These are phyloP conservation scores for Astraeus odoratus DNA, from an alignment of 768 basidiomycete species.

Conservation along the genomic window DNA sequence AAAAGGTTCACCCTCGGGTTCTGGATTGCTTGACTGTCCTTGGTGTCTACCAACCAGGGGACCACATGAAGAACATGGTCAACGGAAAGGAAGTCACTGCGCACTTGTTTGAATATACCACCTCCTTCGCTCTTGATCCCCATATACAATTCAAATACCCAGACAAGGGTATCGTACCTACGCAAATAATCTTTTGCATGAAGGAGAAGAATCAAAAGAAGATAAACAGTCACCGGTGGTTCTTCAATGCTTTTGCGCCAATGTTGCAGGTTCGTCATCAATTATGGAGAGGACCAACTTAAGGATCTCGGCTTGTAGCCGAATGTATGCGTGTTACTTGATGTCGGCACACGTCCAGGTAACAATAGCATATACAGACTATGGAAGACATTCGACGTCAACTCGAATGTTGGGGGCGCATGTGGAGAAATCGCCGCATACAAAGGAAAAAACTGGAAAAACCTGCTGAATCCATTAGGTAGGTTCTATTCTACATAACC, in stretches of 20 bases:
- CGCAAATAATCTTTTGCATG: constrained; percentile 88
- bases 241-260: constrained; percentile 89
- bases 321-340: constrained; percentile 87
- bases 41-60: constrained; percentile 81
- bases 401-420: constrained; percentile 89
- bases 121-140: constrained; percentile 72
- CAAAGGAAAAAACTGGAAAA: constrained; percentile 85
- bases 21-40: constrained; percentile 87
- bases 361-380: constrained; percentile 87
- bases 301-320: constrained; percentile 39
- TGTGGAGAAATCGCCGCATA: constrained; percentile 95
- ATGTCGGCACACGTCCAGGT: constrained; percentile 89
- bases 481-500: constrained; percentile 13
- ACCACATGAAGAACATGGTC: constrained; percentile 55
- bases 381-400: constrained; percentile 92
- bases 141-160: constrained; percentile 81
- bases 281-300: background rate
- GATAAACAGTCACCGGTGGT: constrained; percentile 96
- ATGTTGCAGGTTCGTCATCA: constrained; percentile 62
- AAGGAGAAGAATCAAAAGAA: constrained; percentile 96
- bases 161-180: constrained; percentile 89
- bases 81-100: constrained; percentile 69
- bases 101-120: constrained; percentile 82
- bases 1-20: constrained; percentile 75
- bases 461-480: constrained; percentile 81